Percentiles rank a stretch among this genome's conserved stretches.
phyloP scores from a whole-genome alignment of 169 alveolate species.

The Plasmodium vinckei region DNA sequence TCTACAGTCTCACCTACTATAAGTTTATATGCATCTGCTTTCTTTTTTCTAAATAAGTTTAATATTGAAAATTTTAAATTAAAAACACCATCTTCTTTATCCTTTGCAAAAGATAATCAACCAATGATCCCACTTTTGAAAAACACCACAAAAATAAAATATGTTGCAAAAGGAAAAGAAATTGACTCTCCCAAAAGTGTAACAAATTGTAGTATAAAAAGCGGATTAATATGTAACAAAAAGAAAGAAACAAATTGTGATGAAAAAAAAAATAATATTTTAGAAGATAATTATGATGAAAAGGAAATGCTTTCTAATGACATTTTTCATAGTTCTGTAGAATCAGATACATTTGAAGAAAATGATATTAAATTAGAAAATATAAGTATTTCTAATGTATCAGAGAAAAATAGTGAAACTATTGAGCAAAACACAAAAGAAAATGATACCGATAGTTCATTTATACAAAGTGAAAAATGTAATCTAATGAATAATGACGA shows the following conservation, averaged over 20 bases:
- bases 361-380: constrained; percentile 13
- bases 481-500: constrained; percentile 3
- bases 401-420: not conserved
- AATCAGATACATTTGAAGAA: constrained; percentile 30
- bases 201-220: not conserved
- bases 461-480: not conserved
- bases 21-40: constrained; percentile 58
- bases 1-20: constrained; percentile 25
- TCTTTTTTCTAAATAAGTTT: constrained; percentile 44
- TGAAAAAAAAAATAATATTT: not conserved
- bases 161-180: not conserved
- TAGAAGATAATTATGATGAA: constrained; percentile 1
- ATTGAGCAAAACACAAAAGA: not conserved
- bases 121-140: constrained; percentile 3
- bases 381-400: not conserved
- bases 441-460: not conserved
- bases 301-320: not conserved
- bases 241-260: not conserved
- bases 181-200: not conserved
- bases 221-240: not conserved
- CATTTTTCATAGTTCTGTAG: not conserved
- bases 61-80: constrained; percentile 45
- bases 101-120: constrained; percentile 18
- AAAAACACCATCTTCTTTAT: constrained; percentile 52
- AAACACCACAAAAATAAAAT: not conserved